Evolutionary conservation across 177 flowering plant genomes (phyloP), one percentile per base, ranked within the genome.

Genomic region (Vitis hybrid): DNA sequence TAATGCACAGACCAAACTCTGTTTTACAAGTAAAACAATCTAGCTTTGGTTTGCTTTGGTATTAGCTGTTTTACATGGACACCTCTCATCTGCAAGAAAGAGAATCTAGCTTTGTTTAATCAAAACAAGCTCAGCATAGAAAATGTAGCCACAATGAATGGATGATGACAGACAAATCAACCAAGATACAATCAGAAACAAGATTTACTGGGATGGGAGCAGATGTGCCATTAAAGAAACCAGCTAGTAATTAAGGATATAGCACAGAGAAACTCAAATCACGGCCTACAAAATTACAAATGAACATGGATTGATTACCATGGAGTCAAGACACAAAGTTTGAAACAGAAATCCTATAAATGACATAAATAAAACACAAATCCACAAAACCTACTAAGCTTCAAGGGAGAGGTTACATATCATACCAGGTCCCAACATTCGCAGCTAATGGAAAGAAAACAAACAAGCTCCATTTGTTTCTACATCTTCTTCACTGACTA

Each of bases 311-410:
- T 52, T 67, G 69, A 65, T 72, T 15, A 64, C 69, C 59, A 58
- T 65, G 51, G 54, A 67, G 10, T 48, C 15, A 54, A 64, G 55
- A 70, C 66, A 62, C 60, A 40, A 60, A 35, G 10, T 65, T 70
- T 58, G 52, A 66, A 66, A 60, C 60, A 65, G 60, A 48, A 61
- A 65, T 62, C 70, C 63, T 68, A 32, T 64, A 65, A 49, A 66
- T 54, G 24, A 35, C 54, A 70, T 27, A 65, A 65, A 50, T 18
- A 49, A 70, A 63, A 58, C 11, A 62, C 56, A 71, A 66, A 69
- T 74, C 30, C 78, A 74, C 63, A 70, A 65, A 72, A 65, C 59
- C 78, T 65, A 71, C 65, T 17, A 60, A 51, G 54, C 77, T 62
- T 66, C 57, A 69, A 56, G 62, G 15, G 64, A 50, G 71, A 56